Evolutionary conservation across 1,139 yeast species (phyloP).

Genomic region (Chernovozyma aurita): DNA sequence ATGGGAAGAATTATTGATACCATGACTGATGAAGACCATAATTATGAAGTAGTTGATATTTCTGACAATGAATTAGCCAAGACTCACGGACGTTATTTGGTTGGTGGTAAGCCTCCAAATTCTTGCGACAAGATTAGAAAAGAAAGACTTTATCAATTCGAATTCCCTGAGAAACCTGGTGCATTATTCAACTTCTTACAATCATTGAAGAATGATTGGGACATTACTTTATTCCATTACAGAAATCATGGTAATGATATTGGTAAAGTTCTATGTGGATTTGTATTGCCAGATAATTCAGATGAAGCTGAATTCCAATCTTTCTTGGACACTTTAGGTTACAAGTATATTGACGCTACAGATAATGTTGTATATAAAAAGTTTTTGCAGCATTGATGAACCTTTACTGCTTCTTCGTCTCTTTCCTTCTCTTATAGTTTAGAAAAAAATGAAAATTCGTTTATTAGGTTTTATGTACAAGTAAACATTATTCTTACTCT

Average conservation of each 20-base stretch:
- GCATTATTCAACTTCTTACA: constrained; percentile 79
- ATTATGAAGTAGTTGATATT: constrained; percentile 72
- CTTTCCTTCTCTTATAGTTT: not conserved
- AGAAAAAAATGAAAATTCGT: too few relatives aligned
- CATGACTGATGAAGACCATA: constrained; percentile 34
- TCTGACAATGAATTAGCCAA: constrained; percentile 93
- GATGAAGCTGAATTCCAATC: constrained; percentile 55
- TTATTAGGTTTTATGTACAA: too few relatives aligned
- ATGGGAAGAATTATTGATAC: constrained; percentile 33
- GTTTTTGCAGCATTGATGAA: constrained; percentile 41
- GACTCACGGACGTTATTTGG: constrained; percentile 91
- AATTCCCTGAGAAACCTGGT: constrained; percentile 97
- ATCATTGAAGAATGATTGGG: constrained; percentile 76
- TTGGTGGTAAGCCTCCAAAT: constrained; percentile 73
- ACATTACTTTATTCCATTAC: constrained; percentile 89
- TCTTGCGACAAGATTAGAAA: constrained; percentile 45
- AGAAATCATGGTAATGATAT: constrained; percentile 96
- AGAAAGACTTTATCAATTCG: constrained; percentile 79
- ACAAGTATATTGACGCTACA: constrained; percentile 76
- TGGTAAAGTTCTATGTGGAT: constrained; percentile 87
- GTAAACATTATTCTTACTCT: too few relatives aligned
- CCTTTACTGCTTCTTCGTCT: not conserved
- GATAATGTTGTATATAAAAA: constrained; percentile 77
- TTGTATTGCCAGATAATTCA: constrained; percentile 76
- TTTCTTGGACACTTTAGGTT: constrained; percentile 70